Evolutionary conservation across 495 filamentous ascomycete genomes (phyloP).

Genomic region (Xylaria grammica): DNA sequence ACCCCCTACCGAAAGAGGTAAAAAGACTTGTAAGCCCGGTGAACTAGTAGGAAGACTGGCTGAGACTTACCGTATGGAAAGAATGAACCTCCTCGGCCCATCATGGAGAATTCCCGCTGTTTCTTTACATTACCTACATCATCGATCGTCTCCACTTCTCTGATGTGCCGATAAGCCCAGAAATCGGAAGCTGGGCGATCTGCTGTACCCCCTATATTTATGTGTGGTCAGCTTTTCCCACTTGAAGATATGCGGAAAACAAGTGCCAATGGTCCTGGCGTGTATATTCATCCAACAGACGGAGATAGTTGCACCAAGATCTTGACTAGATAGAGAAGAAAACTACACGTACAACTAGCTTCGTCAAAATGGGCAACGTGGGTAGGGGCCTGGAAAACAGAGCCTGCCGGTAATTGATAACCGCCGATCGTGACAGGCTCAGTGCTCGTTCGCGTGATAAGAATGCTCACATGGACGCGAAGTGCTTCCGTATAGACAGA

Average conservation of each 20-base stretch:
- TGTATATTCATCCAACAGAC: too few species aligned
- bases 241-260: slow-evolving; percentile 33
- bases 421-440: slow-evolving; percentile 12
- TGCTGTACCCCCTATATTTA: slow-evolving; percentile 31
- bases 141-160: slow-evolving; percentile 5
- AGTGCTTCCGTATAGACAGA: slow-evolving; percentile 46
- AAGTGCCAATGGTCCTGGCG: too few species aligned
- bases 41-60: not conserved
- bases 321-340: too few species aligned
- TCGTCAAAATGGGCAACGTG: not conserved
- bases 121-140: not conserved
- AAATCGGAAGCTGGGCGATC: slow-evolving; percentile 40
- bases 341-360: too few species aligned
- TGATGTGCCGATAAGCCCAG: slow-evolving; percentile 41
- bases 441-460: slow-evolving; percentile 30
- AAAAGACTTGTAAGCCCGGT: not conserved
- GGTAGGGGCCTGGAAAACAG: not conserved
- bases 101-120: slow-evolving; percentile 19
- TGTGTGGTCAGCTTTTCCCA: slow-evolving; percentile 34
- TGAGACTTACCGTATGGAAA: slow-evolving; percentile 44
- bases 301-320: too few species aligned
- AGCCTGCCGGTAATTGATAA: not conserved
- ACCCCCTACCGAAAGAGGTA: slow-evolving; percentile 32
- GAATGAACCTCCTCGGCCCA: slow-evolving; percentile 27
- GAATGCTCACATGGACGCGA: slow-evolving; percentile 41